These are phyloP conservation scores for Pseudogymnoascus sp. DNA, from an alignment of 2,329 filamentous ascomycete species.

Conservation along the genomic window DNA sequence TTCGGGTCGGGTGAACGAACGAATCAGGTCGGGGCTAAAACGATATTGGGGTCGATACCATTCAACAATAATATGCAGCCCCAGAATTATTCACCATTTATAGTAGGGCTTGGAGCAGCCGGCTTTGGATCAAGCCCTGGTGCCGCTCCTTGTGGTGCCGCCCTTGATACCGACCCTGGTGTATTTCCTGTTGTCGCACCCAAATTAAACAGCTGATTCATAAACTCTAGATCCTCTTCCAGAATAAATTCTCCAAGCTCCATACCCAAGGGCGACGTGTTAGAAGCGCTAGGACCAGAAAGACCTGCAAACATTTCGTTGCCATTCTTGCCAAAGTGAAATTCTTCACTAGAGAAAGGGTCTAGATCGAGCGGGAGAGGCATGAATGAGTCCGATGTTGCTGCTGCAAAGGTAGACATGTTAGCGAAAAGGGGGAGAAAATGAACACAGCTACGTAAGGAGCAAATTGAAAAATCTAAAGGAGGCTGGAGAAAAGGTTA, in stretches of 20 bases:
- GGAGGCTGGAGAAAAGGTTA: background rate
- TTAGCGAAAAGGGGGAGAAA: background rate
- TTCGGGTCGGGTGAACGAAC: background rate
- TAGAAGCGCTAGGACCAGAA: background rate
- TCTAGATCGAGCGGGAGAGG: background rate
- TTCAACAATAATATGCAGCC: background rate
- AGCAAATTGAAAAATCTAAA: background rate
- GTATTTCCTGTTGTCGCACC: background rate
- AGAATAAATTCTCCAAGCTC: slow-evolving; percentile 34
- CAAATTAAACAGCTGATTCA: slow-evolving; percentile 13
- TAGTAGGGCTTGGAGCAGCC: background rate
- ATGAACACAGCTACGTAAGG: background rate
- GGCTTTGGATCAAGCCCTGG: background rate
- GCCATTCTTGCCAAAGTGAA: background rate
- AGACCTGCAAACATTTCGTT: background rate
- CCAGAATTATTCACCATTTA: background rate
- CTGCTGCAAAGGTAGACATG: background rate
- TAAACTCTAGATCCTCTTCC: slow-evolving; percentile 28
- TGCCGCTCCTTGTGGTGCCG: background rate
- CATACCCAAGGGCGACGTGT: slow-evolving; percentile 25
- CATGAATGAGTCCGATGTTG: background rate
- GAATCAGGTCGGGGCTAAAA: background rate
- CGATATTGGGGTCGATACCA: background rate
- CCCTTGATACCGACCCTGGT: background rate
- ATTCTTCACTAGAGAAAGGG: background rate